Evolutionary conservation across 148 eudicot species (phyloP), one percentile per base, ranked within the genome.

Genomic region (Fagopyrum homotropicum): DNA sequence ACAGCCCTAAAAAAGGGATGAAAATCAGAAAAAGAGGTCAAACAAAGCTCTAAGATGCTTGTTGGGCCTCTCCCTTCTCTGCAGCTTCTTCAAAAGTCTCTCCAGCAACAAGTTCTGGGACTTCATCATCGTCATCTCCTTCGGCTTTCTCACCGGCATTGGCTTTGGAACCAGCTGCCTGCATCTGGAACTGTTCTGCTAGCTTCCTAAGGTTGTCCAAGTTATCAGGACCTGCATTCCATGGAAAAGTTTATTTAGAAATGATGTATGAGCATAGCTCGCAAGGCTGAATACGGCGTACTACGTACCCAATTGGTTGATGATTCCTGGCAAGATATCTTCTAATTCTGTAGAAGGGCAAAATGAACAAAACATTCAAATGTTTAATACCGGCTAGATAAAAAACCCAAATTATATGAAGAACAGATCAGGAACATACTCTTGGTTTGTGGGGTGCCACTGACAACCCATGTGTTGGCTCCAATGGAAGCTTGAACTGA

Each of bases 381-480:
- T 4, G 19, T 66, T 30, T 61, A 9, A 61, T 61, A 10, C 40
- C 40, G 22, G 26, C 59, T 55, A 15, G 59, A 35, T 50, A 50
- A 14, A 50, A 50, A 3, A 5, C 14, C 14, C 1, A 0, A 50
- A 50, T 9, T 6, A 50, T 7, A 16, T 4, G 22, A 11, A 19
- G 63, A 22, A 29, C 69, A 74, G 22, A 68, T 73, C 52, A 72
- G 72, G 46, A 60, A 6, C 81, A 22, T 90, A 92, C 97, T 90
- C 90, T 92, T 92, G 76, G 83, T 90, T 83, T 92, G 97, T 46
- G 97, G 97, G 77, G 88, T 48, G 12, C 97, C 97, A 75, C 97
- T 92, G 63, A 92, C 97, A 80, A 92, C 97, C 97, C 97, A 92
- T 40, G 97, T 92, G 83, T 92, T 92, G 69, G 97, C 97, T 7